Conservation (phyloP, 495 filamentous ascomycete genomes). For the Penicillium cataractarum region DNA sequence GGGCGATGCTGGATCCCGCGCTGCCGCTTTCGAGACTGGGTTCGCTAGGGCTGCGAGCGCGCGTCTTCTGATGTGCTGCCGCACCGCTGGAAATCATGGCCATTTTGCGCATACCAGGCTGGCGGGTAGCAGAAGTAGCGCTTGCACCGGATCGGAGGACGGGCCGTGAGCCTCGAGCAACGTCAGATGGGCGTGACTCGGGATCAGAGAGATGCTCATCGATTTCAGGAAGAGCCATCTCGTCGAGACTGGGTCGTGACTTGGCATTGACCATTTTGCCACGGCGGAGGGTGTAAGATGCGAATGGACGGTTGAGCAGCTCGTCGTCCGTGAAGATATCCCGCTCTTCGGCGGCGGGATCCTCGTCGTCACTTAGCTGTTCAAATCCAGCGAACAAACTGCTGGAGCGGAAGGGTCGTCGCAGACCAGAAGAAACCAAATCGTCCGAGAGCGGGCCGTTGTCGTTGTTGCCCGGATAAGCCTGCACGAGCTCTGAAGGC, state of each 20-base stretch:
- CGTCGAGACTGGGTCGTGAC: slow-evolving; percentile 40
- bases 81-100: slow-evolving; percentile 80
- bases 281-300: slow-evolving; percentile 46
- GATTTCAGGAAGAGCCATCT: slow-evolving; percentile 41
- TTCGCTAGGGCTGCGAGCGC: slow-evolving; percentile 75
- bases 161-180: slow-evolving; percentile 26
- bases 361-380: slow-evolving; percentile 58
- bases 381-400: slow-evolving; percentile 87
- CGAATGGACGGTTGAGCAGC: slow-evolving; percentile 47
- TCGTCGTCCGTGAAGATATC: slow-evolving; percentile 55
- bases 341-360: slow-evolving; percentile 36
- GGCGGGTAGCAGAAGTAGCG: slow-evolving; percentile 36
- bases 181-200: slow-evolving; percentile 33
- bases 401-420: slow-evolving; percentile 73
- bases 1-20: slow-evolving; percentile 49
- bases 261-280: slow-evolving; percentile 47
- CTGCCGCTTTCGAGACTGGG: slow-evolving; percentile 59
- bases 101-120: slow-evolving; percentile 60
- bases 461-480: slow-evolving; percentile 82
- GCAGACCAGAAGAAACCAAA: slow-evolving; percentile 53
- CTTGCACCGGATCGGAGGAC: slow-evolving; percentile 24
- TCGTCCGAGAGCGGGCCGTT: slow-evolving; percentile 71
- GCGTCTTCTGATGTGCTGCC: slow-evolving; percentile 64
- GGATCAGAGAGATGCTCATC: slow-evolving; percentile 44
- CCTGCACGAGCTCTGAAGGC: slow-evolving; percentile 55